phyloP scores from a whole-genome alignment of 208 protist genomes.

The Leishmania lainsoni region DNA sequence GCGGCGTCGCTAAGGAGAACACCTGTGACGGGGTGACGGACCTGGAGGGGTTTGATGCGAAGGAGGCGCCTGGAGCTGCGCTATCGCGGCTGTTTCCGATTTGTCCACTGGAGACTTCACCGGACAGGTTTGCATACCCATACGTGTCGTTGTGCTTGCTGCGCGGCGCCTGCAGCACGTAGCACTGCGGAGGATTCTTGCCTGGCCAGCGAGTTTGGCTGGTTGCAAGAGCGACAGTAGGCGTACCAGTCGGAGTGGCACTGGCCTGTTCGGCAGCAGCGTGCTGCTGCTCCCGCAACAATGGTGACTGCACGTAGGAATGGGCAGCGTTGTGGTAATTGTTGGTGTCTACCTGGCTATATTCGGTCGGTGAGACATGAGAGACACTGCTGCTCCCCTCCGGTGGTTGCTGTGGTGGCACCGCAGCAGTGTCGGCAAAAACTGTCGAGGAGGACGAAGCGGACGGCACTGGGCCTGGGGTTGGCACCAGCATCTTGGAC shows the following conservation, averaged over 20 bases:
- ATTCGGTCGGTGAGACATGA: constrained; percentile 4
- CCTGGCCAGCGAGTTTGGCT: neutral
- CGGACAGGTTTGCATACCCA: neutral
- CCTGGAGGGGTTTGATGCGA: neutral
- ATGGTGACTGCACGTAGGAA: neutral
- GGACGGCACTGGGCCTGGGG: neutral
- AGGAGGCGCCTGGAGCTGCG: neutral
- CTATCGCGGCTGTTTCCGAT: neutral
- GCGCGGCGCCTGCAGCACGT: constrained; percentile 1
- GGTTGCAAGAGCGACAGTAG: neutral
- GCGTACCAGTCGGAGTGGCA: neutral
- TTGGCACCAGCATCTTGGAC: neutral
- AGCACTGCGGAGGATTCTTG: neutral
- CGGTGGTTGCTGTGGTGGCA: neutral
- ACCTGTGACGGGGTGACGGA: neutral
- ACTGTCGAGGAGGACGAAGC: neutral
- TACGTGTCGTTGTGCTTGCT: neutral
- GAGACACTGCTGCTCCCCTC: neutral
- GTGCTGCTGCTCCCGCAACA: constrained; percentile 3
- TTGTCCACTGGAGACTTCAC: neutral
- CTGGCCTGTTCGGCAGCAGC: neutral
- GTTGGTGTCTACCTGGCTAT: neutral
- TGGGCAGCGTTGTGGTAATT: neutral
- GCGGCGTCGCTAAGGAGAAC: neutral
- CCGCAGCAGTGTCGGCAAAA: neutral